Conservation (phyloP, 768 basidiomycete genomes). For the Serendipita sp. region DNA sequence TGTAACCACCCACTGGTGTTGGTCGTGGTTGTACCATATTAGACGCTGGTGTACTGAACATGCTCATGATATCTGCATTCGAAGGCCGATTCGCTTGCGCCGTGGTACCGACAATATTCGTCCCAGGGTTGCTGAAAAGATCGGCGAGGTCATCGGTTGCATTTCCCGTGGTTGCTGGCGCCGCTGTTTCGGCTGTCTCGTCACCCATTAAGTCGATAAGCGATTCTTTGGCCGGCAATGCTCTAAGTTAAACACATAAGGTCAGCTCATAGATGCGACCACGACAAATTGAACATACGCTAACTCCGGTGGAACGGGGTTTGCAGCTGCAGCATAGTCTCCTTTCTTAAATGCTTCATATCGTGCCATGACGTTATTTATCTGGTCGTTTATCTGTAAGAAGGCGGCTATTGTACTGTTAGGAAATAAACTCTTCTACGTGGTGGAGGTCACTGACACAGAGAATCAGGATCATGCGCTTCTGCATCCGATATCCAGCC, state of each 20-base stretch:
- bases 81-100: not conserved
- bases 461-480: conserved; percentile 72
- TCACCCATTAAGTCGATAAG: conserved; percentile 69
- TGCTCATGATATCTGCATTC: conserved; percentile 3
- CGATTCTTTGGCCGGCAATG: conserved; percentile 25
- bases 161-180: conserved; percentile 12
- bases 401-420: conserved; percentile 54
- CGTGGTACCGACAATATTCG: not conserved
- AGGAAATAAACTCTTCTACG: not conserved
- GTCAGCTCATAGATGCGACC: not conserved
- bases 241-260: conserved; percentile 10
- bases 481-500: conserved; percentile 96
- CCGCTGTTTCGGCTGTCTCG: conserved; percentile 12
- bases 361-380: conserved; percentile 78
- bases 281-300: conserved; percentile 14
- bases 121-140: conserved; percentile 28
- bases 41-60: conserved; percentile 1
- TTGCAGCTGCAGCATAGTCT: conserved; percentile 55
- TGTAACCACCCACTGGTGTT: conserved; percentile 14
- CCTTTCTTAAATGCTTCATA: conserved; percentile 91
- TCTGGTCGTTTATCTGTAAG: conserved; percentile 92
- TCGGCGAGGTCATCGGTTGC: conserved; percentile 41
- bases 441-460: conserved; percentile 46
- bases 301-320: conserved; percentile 51
- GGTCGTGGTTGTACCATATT: conserved; percentile 1